Conservation (phyloP, 176 grass and related monocot species). For the Avena atlantica region DNA sequence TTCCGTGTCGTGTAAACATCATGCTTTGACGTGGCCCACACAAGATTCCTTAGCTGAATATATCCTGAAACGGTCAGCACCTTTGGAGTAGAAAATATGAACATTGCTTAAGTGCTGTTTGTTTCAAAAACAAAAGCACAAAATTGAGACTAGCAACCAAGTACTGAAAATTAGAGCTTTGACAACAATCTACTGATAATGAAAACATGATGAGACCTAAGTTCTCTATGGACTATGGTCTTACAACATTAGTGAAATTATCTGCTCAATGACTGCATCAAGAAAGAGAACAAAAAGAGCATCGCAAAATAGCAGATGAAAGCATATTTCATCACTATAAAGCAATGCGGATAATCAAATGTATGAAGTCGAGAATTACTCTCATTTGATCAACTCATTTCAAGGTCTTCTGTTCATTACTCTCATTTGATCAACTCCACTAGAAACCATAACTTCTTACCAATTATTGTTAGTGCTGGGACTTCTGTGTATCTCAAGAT, state of each 20-base stretch:
- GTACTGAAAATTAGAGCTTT: not conserved
- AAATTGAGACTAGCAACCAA: not conserved
- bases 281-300: not conserved
- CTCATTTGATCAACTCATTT: not conserved
- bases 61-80: slow-evolving; percentile 35
- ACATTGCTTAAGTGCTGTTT: not conserved
- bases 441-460: not conserved
- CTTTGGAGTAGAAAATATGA: slow-evolving; percentile 18
- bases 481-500: not conserved
- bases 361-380: not conserved
- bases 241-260: not conserved
- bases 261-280: not conserved
- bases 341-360: not conserved
- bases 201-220: not conserved
- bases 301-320: not conserved
- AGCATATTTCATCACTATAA: not conserved
- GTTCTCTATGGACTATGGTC: not conserved
- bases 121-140: not conserved
- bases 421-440: slow-evolving; percentile 4
- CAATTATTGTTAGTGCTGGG: not conserved
- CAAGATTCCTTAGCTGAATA: slow-evolving; percentile 77
- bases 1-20: slow-evolving; percentile 80
- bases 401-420: not conserved
- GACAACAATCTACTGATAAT: not conserved
- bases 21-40: slow-evolving; percentile 91